A percentile compares a stretch with the other conserved stretches of the same genome.
phyloP scores from a whole-genome alignment of 2,329 filamentous ascomycete genomes.

The Orbilia blumenaviensis region DNA sequence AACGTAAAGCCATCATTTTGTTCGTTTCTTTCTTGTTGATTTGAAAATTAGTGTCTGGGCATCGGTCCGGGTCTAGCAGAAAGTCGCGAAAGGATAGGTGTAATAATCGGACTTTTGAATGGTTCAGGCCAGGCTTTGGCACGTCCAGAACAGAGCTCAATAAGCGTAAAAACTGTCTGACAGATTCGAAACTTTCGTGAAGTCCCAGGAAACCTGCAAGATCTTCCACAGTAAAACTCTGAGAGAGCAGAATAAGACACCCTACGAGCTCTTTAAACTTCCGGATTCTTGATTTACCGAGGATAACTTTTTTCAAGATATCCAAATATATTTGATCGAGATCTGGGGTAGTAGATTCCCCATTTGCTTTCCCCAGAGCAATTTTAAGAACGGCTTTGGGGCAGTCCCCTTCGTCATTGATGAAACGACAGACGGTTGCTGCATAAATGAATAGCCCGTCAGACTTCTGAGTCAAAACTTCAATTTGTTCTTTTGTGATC shows the following conservation, averaged over 20 bases:
- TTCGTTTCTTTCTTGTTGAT: not conserved
- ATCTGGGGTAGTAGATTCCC: not conserved
- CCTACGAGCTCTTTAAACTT: not conserved
- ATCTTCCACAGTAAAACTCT: not conserved
- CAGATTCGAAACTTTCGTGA: not conserved
- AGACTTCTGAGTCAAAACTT: constrained; percentile 53
- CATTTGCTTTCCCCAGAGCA: not conserved
- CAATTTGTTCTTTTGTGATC: constrained; percentile 47
- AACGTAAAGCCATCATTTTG: not conserved
- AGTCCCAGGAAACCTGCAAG: not conserved
- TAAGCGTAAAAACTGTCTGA: not conserved
- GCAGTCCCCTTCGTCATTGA: constrained; percentile 30
- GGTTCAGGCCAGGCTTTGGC: not conserved
- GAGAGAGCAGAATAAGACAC: not conserved
- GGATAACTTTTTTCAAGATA: not conserved
- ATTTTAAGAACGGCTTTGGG: constrained; percentile 2
- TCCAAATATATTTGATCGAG: constrained; percentile 6
- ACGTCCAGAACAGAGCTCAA: not conserved
- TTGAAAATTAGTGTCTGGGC: not conserved
- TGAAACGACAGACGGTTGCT: constrained; percentile 57
- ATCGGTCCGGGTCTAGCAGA: not conserved
- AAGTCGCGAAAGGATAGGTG: constrained; percentile 24
- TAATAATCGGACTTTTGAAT: constrained; percentile 2
- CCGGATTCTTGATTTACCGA: not conserved
- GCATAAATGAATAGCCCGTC: constrained; percentile 57